Percentiles rank a stretch among this genome's conserved stretches.
Evolutionary conservation across 2,329 filamentous ascomycete genomes (phyloP).

Genomic region (Ceratocystiopsis sp.): DNA sequence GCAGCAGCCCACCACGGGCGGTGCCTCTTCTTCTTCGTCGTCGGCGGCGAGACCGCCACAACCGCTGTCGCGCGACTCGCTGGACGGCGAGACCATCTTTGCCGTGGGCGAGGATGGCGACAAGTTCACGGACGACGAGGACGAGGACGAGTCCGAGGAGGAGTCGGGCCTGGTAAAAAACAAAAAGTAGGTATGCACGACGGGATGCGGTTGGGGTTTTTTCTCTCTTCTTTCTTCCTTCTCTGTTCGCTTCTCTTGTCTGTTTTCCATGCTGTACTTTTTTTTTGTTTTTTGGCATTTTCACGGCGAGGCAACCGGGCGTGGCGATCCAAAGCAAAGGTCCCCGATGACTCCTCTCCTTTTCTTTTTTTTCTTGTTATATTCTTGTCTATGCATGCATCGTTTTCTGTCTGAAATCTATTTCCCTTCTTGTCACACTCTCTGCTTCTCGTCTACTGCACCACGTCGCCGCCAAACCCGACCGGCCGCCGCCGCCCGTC

Average conservation of each 20-base stretch:
- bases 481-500: constrained; percentile 59
- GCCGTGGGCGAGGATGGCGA: constrained; percentile 76
- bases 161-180: constrained; percentile 37
- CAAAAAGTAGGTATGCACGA: constrained; percentile 19
- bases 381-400: background rate
- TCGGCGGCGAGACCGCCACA: constrained; percentile 3
- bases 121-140: constrained; percentile 68
- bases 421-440: background rate
- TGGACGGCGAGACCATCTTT: constrained; percentile 89
- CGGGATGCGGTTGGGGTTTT: background rate
- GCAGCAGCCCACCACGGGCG: background rate
- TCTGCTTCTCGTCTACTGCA: constrained; percentile 1
- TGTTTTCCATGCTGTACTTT: background rate
- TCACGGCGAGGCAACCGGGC: background rate
- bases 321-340: no score
- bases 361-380: background rate
- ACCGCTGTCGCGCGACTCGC: constrained; percentile 32
- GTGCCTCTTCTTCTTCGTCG: constrained; percentile 1
- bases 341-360: background rate
- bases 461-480: constrained; percentile 69
- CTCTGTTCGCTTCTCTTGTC: background rate
- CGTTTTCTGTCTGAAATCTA: background rate
- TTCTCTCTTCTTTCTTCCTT: background rate
- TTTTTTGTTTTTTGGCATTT: background rate
- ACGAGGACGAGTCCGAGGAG: constrained; percentile 39